Evolutionary conservation across 306 rosid genomes (phyloP).

Genomic region (Casuarina cunninghamiana): DNA sequence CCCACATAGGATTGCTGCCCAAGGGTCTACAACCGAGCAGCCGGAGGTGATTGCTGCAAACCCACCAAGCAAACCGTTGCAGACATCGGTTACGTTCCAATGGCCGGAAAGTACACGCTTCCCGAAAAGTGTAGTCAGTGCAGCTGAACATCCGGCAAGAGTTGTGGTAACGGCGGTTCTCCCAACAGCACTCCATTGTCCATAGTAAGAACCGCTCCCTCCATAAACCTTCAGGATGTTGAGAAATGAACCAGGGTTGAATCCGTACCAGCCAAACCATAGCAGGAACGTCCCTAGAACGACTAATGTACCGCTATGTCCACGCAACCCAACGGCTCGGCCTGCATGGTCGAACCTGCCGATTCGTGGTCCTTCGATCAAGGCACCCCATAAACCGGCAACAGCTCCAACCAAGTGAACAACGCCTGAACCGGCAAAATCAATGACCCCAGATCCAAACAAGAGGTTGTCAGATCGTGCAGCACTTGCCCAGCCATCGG

Average conservation of each 20-base stretch:
- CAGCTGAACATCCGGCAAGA: slow-evolving; percentile 74
- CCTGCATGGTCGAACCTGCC: slow-evolving; percentile 76
- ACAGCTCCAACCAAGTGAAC: slow-evolving; percentile 65
- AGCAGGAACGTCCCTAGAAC: slow-evolving; percentile 82
- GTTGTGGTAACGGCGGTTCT: slow-evolving; percentile 93
- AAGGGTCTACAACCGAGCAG: slow-evolving; percentile 60
- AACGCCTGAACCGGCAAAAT: slow-evolving; percentile 66
- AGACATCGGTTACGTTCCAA: slow-evolving; percentile 60
- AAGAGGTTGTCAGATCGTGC: slow-evolving; percentile 28
- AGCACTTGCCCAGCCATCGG: slow-evolving; percentile 61
- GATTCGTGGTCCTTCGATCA: slow-evolving; percentile 78
- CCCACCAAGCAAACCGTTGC: slow-evolving; percentile 65
- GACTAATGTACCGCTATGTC: slow-evolving; percentile 70
- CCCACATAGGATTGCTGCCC: slow-evolving; percentile 70
- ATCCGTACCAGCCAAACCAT: slow-evolving; percentile 99
- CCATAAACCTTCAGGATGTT: slow-evolving; percentile 45
- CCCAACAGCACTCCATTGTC: slow-evolving; percentile 90
- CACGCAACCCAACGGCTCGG: slow-evolving; percentile 47
- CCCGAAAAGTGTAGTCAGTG: slow-evolving; percentile 79
- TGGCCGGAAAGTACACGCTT: slow-evolving; percentile 74
- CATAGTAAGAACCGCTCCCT: slow-evolving; percentile 55
- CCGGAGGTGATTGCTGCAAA: slow-evolving; percentile 62
- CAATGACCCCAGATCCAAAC: slow-evolving; percentile 61
- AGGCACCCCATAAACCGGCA: slow-evolving; percentile 81
- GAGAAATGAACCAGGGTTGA: slow-evolving; percentile 82